These are phyloP conservation scores for Backusella australiensis DNA, from an alignment of 192 early-diverging fungal genomes.

Conservation along the genomic window DNA sequence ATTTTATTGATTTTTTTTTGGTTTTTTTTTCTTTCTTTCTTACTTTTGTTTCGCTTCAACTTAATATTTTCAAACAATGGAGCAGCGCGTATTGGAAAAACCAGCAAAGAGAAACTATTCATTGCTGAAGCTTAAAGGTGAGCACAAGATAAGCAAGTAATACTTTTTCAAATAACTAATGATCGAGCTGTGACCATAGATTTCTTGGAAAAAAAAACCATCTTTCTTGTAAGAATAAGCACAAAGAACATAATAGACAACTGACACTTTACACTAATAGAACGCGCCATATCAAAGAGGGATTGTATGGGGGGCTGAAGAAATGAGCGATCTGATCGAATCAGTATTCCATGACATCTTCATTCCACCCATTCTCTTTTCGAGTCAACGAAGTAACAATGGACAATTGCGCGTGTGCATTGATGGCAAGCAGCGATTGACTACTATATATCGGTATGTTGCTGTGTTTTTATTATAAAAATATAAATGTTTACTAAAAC, in stretches of 20 bases:
- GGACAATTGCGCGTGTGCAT: background rate
- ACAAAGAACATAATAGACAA: background rate
- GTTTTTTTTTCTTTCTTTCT: background rate
- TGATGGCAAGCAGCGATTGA: slow-evolving; percentile 13
- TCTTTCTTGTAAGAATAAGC: background rate
- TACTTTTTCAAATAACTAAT: background rate
- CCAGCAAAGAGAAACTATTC: background rate
- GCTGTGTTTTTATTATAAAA: background rate
- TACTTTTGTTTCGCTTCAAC: background rate
- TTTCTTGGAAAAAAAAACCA: background rate
- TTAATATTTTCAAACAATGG: background rate
- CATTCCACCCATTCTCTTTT: slow-evolving; percentile 4
- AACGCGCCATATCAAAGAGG: slow-evolving; percentile 15
- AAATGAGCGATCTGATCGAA: slow-evolving; percentile 9
- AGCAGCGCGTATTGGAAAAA: background rate
- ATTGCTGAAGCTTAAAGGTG: background rate
- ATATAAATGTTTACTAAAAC: background rate
- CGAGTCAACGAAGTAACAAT: background rate
- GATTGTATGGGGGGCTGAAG: background rate
- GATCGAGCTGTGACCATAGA: background rate
- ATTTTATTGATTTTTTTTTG: too few species aligned
- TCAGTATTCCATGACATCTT: background rate
- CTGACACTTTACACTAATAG: background rate
- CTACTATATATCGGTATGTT: background rate
- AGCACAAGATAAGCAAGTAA: background rate